phyloP scores from a whole-genome alignment of 345 rosid species.

The Eucalyptus fibrosa region DNA sequence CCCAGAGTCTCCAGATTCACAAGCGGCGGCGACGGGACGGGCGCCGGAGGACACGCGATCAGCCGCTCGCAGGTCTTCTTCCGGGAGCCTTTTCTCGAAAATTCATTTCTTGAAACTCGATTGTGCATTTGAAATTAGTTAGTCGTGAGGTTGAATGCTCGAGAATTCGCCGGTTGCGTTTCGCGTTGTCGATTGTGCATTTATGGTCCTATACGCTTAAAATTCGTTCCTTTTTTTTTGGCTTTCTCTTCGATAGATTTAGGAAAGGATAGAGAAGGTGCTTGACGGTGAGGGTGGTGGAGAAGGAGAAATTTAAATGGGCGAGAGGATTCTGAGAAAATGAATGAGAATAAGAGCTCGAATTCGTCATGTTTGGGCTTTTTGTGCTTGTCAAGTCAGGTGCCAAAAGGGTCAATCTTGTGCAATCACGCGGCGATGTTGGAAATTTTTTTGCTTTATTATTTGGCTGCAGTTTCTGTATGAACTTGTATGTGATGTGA shows the following conservation, averaged over 20 bases:
- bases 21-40: background rate
- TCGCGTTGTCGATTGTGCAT: background rate
- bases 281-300: background rate
- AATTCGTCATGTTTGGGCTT: background rate
- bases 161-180: background rate
- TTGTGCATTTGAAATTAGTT: background rate
- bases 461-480: background rate
- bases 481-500: background rate
- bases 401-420: background rate
- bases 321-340: background rate
- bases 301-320: background rate
- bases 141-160: background rate
- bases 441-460: background rate
- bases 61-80: background rate
- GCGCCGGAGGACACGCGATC: background rate
- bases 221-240: background rate
- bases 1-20: background rate
- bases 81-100: background rate
- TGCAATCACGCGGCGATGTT: rapidly evolving
- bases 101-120: rapidly evolving
- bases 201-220: background rate
- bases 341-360: background rate
- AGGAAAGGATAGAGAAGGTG: background rate
- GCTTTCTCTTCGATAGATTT: background rate
- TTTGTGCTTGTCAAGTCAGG: background rate